phyloP scores from a whole-genome alignment of 306 rosid genomes.

The Astragalus membranaceus region DNA sequence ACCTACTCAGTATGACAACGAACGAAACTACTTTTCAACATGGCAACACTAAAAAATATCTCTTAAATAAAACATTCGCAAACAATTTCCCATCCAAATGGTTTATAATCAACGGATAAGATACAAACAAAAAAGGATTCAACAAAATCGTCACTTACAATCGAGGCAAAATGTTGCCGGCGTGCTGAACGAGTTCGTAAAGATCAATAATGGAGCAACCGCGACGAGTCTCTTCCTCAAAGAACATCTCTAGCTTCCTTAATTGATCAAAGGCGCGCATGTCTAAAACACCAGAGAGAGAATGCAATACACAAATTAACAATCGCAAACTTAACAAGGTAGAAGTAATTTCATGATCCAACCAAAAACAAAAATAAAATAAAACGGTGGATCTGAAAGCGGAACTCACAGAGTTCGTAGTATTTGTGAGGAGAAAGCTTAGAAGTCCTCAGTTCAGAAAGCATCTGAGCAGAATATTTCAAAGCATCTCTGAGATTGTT shows the following conservation, averaged over 20 bases:
- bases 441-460: conserved; percentile 92
- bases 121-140: neutral
- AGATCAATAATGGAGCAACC: conserved; percentile 97
- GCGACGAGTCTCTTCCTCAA: conserved; percentile 95
- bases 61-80: neutral
- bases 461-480: conserved; percentile 98
- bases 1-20: neutral
- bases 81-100: neutral
- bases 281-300: conserved; percentile 34
- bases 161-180: conserved; percentile 94
- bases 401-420: conserved; percentile 79
- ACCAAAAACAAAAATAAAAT: neutral
- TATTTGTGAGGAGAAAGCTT: conserved; percentile 98
- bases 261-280: conserved; percentile 98
- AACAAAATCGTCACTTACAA: conserved; percentile 43
- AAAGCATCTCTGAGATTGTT: conserved; percentile 92
- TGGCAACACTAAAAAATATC: neutral
- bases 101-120: neutral
- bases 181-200: conserved; percentile 96
- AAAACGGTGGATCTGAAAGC: conserved; percentile 25
- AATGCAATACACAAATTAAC: neutral
- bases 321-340: neutral
- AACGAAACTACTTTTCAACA: neutral
- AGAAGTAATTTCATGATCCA: conserved; percentile 17
- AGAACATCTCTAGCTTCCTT: conserved; percentile 91